Evolutionary conservation across 805 yeast species (phyloP).

Genomic region (Yarrowia bubula): DNA sequence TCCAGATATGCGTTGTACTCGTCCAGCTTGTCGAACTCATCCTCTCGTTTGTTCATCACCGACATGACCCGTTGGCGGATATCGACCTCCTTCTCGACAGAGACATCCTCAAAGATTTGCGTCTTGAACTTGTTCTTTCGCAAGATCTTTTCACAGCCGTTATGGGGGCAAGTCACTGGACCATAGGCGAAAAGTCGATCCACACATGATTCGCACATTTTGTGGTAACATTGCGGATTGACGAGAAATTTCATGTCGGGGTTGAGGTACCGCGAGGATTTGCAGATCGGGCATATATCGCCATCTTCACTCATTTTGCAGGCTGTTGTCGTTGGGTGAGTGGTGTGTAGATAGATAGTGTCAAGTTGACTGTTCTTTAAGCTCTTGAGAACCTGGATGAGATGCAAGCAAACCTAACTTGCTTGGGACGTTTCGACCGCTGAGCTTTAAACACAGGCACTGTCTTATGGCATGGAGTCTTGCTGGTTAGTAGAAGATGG

Average conservation of each 20-base stretch:
- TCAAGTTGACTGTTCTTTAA: not conserved
- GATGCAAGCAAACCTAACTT: conserved; percentile 3
- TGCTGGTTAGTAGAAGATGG: no score
- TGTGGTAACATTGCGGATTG: conserved; percentile 97
- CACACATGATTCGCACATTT: conserved; percentile 93
- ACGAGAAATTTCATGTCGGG: conserved; percentile 91
- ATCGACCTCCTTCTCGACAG: conserved; percentile 89
- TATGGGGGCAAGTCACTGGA: conserved; percentile 96
- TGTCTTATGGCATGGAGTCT: no score
- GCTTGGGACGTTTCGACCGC: conserved; percentile 2
- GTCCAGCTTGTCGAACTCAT: conserved; percentile 60
- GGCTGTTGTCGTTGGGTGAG: not conserved
- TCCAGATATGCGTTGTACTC: conserved; percentile 80
- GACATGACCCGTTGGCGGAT: conserved; percentile 72
- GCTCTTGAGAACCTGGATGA: not conserved
- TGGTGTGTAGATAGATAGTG: not conserved
- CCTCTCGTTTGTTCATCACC: conserved; percentile 76
- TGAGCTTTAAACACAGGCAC: not conserved
- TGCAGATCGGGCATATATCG: conserved; percentile 96
- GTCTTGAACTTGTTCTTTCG: conserved; percentile 87
- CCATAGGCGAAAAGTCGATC: conserved; percentile 92
- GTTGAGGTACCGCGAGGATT: conserved; percentile 87
- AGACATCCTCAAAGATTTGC: conserved; percentile 87
- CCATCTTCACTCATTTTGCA: conserved; percentile 30
- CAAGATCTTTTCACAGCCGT: conserved; percentile 80